Evolutionary conservation across 1,284 basidiomycete species (phyloP).

Genomic region (Leccinum laetum): DNA sequence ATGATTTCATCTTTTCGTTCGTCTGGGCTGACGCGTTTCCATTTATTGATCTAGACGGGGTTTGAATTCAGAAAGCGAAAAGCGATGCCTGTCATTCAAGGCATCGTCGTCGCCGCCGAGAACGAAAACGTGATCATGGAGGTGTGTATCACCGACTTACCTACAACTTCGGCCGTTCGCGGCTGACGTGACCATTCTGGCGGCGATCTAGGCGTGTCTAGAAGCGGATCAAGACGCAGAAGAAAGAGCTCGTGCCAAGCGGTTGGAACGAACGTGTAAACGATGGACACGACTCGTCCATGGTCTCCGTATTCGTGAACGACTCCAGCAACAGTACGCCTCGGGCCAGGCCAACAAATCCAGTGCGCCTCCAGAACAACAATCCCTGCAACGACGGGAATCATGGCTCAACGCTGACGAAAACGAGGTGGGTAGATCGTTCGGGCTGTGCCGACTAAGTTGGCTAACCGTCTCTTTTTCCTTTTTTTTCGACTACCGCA

Average conservation of each 20-base stretch:
- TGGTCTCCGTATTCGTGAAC: constrained; percentile 82
- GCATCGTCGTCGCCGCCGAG: constrained; percentile 86
- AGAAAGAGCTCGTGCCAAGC: constrained; percentile 76
- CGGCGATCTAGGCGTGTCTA: constrained; percentile 70
- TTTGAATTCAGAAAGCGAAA: constrained; percentile 96
- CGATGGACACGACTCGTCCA: constrained; percentile 90
- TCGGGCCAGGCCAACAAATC: constrained; percentile 30
- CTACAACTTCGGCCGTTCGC: constrained; percentile 1
- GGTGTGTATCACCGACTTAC: constrained; percentile 42
- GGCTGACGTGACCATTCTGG: constrained; percentile 14
- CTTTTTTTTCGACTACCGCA: constrained; percentile 1
- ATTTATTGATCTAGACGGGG: constrained; percentile 57
- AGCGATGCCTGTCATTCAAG: constrained; percentile 84
- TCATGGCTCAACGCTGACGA: constrained; percentile 22
- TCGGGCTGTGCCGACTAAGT: not conserved
- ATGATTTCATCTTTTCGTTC: constrained; percentile 6
- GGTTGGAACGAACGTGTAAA: constrained; percentile 81
- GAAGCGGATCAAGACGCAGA: constrained; percentile 78
- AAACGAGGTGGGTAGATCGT: constrained; percentile 22
- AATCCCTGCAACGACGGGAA: constrained; percentile 14
- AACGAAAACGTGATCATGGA: constrained; percentile 79
- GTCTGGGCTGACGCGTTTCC: constrained; percentile 4
- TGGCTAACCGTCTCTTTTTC: not conserved
- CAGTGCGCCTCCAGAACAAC: constrained; percentile 3
- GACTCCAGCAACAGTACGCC: constrained; percentile 83